Conservation (phyloP, 108 stramenopile species). For the Seminavis robusta region DNA sequence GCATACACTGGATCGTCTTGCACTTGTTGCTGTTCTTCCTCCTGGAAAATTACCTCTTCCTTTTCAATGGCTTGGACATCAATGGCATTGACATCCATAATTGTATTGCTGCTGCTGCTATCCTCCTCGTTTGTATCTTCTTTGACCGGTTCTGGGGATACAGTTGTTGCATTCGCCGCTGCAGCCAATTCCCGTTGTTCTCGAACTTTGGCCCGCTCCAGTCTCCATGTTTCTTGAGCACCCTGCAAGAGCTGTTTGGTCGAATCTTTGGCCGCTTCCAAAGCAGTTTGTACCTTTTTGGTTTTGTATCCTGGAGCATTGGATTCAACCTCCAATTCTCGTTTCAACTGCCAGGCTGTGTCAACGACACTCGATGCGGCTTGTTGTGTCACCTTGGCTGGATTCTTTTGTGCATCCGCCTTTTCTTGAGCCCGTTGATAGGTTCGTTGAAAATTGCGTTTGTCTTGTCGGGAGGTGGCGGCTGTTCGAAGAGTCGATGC, state of each 20-base stretch:
- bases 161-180: neutral
- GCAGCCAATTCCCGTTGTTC: neutral
- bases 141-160: neutral
- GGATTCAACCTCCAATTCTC: slow-evolving; percentile 58
- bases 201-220: slow-evolving; percentile 2
- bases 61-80: no score
- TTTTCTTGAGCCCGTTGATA: slow-evolving; percentile 60
- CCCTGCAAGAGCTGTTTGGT: slow-evolving; percentile 12
- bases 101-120: no score
- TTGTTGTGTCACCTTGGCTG: slow-evolving; percentile 41
- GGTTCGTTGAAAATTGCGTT: slow-evolving; percentile 30
- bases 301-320: slow-evolving; percentile 75
- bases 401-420: slow-evolving; percentile 61
- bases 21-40: neutral
- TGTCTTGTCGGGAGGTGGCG: slow-evolving; percentile 16
- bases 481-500: slow-evolving; percentile 40
- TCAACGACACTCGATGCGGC: slow-evolving; percentile 54
- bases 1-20: neutral
- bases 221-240: neutral
- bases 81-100: no score
- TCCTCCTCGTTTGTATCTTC: neutral
- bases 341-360: slow-evolving; percentile 65
- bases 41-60: no score
- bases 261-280: slow-evolving; percentile 43
- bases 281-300: slow-evolving; percentile 45